Evolutionary conservation across 331 rosid genomes (phyloP).

Genomic region (Acacia pycnantha): DNA sequence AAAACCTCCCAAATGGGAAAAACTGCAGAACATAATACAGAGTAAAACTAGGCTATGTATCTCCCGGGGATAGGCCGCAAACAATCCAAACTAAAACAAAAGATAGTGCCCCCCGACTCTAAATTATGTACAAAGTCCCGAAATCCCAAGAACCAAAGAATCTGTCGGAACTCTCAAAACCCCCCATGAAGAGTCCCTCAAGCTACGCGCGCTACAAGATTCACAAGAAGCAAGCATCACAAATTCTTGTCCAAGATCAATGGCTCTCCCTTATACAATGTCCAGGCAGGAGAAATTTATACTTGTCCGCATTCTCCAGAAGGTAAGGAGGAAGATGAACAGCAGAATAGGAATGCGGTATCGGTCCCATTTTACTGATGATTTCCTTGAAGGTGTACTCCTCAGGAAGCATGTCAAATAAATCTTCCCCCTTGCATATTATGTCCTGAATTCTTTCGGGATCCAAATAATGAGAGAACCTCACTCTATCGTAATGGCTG

Average conservation of each 20-base stretch:
- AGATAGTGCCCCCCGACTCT: constrained; percentile 32
- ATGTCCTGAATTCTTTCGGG: constrained; percentile 75
- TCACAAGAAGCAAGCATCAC: constrained; percentile 15
- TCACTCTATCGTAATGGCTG: constrained; percentile 88
- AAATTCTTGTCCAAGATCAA: constrained; percentile 31
- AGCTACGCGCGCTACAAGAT: constrained; percentile 28
- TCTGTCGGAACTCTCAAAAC: constrained; percentile 39
- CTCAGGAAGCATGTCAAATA: constrained; percentile 96
- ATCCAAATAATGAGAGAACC: constrained; percentile 75
- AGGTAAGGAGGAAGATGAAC: constrained; percentile 96
- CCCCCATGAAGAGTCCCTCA: constrained; percentile 37
- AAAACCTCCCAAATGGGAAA: constrained; percentile 1
- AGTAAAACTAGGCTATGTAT: constrained; percentile 4
- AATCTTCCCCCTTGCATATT: constrained; percentile 79
- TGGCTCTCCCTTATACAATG: constrained; percentile 69
- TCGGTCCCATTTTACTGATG: constrained; percentile 96
- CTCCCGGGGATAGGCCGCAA: not conserved
- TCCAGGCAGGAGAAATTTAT: constrained; percentile 89
- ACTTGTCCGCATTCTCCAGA: constrained; percentile 72
- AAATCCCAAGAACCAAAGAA: constrained; percentile 28
- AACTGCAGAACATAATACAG: not conserved
- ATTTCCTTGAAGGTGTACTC: constrained; percentile 95
- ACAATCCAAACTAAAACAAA: not conserved
- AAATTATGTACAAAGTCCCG: constrained; percentile 49
- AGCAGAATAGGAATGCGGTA: constrained; percentile 93